Evolutionary conservation across 1,284 basidiomycete species (phyloP).

Genomic region (Cryptococcus sp.): DNA sequence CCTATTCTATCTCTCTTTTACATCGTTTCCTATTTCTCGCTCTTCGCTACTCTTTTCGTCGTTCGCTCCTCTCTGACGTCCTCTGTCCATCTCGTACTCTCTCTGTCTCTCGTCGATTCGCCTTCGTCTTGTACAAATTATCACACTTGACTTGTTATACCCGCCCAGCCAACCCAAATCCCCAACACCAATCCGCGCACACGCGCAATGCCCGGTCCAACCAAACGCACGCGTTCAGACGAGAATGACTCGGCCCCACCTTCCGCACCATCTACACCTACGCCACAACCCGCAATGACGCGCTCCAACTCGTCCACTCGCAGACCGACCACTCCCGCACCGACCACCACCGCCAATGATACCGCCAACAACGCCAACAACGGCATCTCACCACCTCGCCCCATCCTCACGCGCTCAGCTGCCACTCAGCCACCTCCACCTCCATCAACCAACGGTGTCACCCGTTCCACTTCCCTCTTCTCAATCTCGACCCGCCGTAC

Average conservation of each 20-base stretch:
- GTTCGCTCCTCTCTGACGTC: neutral
- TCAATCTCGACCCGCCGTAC: conserved; percentile 28
- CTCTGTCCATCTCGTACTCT: too few relatives aligned
- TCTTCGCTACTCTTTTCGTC: neutral
- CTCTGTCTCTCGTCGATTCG: neutral
- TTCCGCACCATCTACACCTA: conserved; percentile 13
- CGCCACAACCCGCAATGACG: conserved; percentile 13
- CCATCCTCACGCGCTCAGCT: conserved; percentile 25
- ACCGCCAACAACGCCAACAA: conserved; percentile 6
- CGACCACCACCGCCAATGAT: conserved; percentile 4
- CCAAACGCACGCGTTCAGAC: conserved; percentile 22
- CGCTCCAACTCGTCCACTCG: conserved; percentile 9
- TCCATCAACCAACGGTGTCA: conserved; percentile 18
- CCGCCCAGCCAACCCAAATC: neutral
- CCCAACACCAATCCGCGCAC: neutral
- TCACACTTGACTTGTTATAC: too few relatives aligned
- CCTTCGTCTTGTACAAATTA: neutral
- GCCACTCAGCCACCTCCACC: conserved; percentile 9
- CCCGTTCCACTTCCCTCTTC: conserved; percentile 31
- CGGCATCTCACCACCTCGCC: conserved; percentile 5
- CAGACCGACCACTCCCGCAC: conserved; percentile 3
- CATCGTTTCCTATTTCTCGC: neutral
- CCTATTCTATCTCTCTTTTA: conserved; percentile 2
- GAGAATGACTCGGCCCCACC: conserved; percentile 9
- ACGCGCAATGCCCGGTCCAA: conserved; percentile 19